Conservation (phyloP, 192 early-diverging fungal genomes). For the Coemansia sp. region DNA sequence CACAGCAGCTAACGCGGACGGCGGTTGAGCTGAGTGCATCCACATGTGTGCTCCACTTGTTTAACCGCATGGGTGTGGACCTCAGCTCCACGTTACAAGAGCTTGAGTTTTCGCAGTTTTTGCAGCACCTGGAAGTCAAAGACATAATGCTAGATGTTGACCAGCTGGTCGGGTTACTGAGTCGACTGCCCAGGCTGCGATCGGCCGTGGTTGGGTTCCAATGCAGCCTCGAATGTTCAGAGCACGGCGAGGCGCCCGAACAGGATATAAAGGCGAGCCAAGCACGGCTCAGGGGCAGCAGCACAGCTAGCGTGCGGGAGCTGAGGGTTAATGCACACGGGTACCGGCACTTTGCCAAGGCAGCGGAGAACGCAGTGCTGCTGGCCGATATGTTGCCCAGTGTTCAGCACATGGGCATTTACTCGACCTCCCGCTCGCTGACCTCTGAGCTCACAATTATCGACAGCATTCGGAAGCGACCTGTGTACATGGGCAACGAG, state of each 20-base stretch:
- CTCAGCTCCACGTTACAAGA: neutral
- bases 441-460: neutral
- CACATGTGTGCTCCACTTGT: neutral
- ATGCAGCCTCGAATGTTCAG: neutral
- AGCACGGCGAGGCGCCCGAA: neutral
- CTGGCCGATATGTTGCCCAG: slow-evolving; percentile 1
- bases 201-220: neutral
- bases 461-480: neutral
- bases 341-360: slow-evolving; percentile 1
- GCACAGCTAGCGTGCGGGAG: neutral
- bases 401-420: neutral
- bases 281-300: neutral
- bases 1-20: neutral
- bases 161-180: neutral
- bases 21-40: neutral
- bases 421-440: neutral
- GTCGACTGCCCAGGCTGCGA: neutral
- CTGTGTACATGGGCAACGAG: neutral
- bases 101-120: neutral
- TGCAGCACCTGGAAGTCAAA: slow-evolving; percentile 1
- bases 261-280: neutral
- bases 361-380: slow-evolving; percentile 4
- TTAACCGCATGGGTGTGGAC: neutral
- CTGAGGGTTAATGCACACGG: neutral
- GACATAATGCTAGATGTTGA: neutral